phyloP scores from a whole-genome alignment of 257 asterid genomes.

The Nicotiana tabacum region DNA sequence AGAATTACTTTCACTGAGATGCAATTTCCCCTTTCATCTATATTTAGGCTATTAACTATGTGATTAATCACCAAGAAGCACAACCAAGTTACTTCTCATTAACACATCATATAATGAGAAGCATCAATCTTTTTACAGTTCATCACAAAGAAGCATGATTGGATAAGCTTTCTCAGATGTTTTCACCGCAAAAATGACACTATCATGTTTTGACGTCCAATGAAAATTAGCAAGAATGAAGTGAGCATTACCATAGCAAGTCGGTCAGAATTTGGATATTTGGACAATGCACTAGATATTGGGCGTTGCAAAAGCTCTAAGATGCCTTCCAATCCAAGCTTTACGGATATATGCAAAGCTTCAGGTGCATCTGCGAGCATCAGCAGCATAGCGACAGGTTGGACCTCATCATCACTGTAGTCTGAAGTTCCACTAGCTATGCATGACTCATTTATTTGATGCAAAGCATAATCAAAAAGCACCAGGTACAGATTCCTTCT shows the following conservation, averaged over 20 bases:
- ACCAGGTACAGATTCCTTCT: slow-evolving; percentile 89
- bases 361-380: slow-evolving; percentile 97
- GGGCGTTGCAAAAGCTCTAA: slow-evolving; percentile 81
- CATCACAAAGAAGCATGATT: neutral
- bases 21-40: neutral
- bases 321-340: slow-evolving; percentile 91
- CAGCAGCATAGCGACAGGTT: slow-evolving; percentile 90
- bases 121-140: neutral
- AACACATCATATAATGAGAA: neutral
- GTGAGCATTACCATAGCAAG: slow-evolving; percentile 63
- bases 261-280: slow-evolving; percentile 83
- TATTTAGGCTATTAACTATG: neutral
- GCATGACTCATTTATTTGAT: slow-evolving; percentile 82
- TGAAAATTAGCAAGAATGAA: slow-evolving; percentile 5
- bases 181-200: neutral
- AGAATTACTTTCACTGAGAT: neutral
- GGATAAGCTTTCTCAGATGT: slow-evolving; percentile 4
- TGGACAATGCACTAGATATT: slow-evolving; percentile 71
- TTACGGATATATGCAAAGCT: slow-evolving; percentile 87
- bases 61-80: slow-evolving; percentile 7
- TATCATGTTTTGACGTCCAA: neutral
- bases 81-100: neutral
- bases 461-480: slow-evolving; percentile 87
- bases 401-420: slow-evolving; percentile 88
- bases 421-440: slow-evolving; percentile 77